Conservation (phyloP, 2,329 filamentous ascomycete genomes). For the Cytospora leucostoma region DNA sequence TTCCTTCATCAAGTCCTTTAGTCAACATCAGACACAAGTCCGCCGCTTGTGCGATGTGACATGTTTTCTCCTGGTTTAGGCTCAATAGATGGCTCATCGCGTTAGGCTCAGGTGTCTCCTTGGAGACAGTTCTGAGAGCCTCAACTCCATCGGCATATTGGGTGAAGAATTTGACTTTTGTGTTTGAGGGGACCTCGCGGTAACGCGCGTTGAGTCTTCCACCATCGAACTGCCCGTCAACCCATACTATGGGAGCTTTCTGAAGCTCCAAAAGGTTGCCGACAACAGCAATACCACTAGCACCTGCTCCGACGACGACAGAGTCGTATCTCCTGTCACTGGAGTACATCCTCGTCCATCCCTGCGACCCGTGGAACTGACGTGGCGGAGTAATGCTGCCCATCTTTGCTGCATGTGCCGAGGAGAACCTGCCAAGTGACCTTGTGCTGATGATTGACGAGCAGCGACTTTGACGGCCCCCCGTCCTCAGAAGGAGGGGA, state of each 20-base stretch:
- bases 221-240: conserved; percentile 57
- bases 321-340: conserved; percentile 28
- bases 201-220: conserved; percentile 56
- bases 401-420: conserved; percentile 10
- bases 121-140: conserved; percentile 54
- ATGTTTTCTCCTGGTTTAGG: conserved; percentile 58
- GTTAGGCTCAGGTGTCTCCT: conserved; percentile 51
- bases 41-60: conserved; percentile 57
- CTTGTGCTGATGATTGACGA: not conserved
- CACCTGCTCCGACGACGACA: conserved; percentile 28
- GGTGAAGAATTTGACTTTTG: conserved; percentile 61
- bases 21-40: conserved; percentile 53
- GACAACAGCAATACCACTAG: conserved; percentile 55
- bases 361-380: conserved; percentile 16
- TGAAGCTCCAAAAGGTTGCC: conserved; percentile 61
- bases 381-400: conserved; percentile 25
- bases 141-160: conserved; percentile 55
- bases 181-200: conserved; percentile 63
- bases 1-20: conserved; percentile 44
- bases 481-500: conserved; percentile 18
- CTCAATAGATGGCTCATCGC: conserved; percentile 54
- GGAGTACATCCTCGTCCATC: conserved; percentile 28
- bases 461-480: conserved; percentile 5
- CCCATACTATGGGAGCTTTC: conserved; percentile 54
- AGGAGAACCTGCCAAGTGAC: not conserved